Evolutionary conservation across 208 protist genomes (phyloP).

Genomic region (Tritrichomonas foetus): DNA sequence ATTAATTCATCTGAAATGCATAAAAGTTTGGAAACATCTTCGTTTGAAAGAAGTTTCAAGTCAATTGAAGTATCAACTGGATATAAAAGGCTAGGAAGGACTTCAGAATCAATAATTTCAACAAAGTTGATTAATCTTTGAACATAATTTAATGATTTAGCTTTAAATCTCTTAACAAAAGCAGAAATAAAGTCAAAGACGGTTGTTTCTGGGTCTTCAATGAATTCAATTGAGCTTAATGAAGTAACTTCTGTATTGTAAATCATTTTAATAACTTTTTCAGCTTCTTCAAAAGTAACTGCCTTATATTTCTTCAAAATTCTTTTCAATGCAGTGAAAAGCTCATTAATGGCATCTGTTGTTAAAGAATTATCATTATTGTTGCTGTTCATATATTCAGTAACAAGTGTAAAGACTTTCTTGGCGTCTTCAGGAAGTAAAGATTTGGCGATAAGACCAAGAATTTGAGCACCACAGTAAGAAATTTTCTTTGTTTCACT

Average conservation of each 20-base stretch:
- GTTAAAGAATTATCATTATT: neutral
- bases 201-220: neutral
- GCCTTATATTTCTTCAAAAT: neutral
- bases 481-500: neutral
- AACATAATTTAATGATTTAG: neutral
- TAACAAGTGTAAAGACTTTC: neutral
- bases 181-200: neutral
- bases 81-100: neutral
- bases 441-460: neutral
- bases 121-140: neutral
- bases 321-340: neutral
- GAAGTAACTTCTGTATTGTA: neutral
- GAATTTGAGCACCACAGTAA: neutral
- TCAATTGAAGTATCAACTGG: neutral
- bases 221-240: neutral
- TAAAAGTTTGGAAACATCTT: neutral
- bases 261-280: neutral
- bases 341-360: neutral
- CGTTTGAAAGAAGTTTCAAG: neutral
- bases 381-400: neutral
- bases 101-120: neutral
- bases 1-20: neutral
- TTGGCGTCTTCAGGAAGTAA: neutral
- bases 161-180: neutral
- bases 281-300: neutral